phyloP scores from a whole-genome alignment of 23 red algal species.

The Chondrus crispus region DNA sequence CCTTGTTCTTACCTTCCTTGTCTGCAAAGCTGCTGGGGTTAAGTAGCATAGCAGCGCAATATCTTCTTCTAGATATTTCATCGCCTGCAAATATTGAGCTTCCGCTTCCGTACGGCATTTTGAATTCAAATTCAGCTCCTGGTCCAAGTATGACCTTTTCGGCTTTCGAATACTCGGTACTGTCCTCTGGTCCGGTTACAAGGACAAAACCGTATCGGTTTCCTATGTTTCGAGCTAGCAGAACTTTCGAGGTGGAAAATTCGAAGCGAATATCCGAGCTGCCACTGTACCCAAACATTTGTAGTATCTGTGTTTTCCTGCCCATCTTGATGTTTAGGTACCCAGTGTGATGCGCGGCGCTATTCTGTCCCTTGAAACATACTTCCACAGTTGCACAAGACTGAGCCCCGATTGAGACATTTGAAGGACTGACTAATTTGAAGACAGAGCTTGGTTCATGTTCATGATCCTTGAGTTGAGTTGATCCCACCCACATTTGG shows the following conservation, averaged over 20 bases:
- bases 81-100: conserved; percentile 48
- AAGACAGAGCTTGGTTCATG: neutral
- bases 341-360: neutral
- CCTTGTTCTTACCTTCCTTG: neutral
- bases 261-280: conserved; percentile 8
- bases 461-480: too few species aligned
- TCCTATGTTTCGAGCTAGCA: conserved; percentile 22
- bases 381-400: conserved; percentile 24
- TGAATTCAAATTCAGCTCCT: neutral
- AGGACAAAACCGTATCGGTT: conserved; percentile 44
- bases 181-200: conserved; percentile 29
- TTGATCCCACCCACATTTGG: too few species aligned
- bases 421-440: neutral
- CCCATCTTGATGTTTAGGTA: conserved; percentile 20
- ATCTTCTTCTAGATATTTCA: conserved; percentile 41
- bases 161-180: neutral
- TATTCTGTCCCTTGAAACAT: conserved; percentile 7
- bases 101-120: conserved; percentile 32
- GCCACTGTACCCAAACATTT: conserved; percentile 48
- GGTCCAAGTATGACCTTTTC: conserved; percentile 17
- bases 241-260: neutral
- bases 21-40: neutral
- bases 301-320: conserved; percentile 8
- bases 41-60: neutral
- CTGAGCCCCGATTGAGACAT: neutral